These are phyloP conservation scores for Camellia sinensis DNA, from an alignment of 148 eudicot genomes.

Conservation along the genomic window DNA sequence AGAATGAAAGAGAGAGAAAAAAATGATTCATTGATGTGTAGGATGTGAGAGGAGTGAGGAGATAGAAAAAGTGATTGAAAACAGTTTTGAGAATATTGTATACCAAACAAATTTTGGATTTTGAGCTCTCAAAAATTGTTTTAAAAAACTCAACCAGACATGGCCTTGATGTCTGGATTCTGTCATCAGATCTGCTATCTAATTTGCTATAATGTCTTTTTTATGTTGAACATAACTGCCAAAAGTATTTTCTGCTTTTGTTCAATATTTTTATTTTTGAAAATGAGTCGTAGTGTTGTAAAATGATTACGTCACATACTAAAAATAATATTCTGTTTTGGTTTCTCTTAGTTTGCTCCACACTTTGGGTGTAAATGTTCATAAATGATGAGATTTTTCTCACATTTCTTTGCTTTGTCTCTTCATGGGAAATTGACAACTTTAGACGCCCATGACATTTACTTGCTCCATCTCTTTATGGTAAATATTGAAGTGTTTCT, in stretches of 20 bases:
- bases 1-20: background rate
- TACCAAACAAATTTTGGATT: too few relatives aligned
- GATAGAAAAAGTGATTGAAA: too few relatives aligned
- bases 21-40: too few relatives aligned
- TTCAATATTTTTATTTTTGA: background rate
- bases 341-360: background rate
- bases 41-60: too few relatives aligned
- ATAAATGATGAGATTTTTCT: background rate
- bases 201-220: background rate
- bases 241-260: background rate
- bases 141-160: background rate
- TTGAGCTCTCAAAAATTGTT: too few relatives aligned
- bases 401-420: background rate
- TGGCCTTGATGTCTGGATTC: background rate
- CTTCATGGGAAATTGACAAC: background rate
- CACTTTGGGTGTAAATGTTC: background rate
- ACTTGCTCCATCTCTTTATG: background rate
- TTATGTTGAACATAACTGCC: background rate
- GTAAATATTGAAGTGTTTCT: background rate
- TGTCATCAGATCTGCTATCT: background rate
- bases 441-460: background rate
- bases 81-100: too few relatives aligned
- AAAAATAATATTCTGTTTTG: background rate
- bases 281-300: background rate
- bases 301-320: background rate